phyloP scores from a whole-genome alignment of 805 yeast species.

The Starmerella potacharoeniae region DNA sequence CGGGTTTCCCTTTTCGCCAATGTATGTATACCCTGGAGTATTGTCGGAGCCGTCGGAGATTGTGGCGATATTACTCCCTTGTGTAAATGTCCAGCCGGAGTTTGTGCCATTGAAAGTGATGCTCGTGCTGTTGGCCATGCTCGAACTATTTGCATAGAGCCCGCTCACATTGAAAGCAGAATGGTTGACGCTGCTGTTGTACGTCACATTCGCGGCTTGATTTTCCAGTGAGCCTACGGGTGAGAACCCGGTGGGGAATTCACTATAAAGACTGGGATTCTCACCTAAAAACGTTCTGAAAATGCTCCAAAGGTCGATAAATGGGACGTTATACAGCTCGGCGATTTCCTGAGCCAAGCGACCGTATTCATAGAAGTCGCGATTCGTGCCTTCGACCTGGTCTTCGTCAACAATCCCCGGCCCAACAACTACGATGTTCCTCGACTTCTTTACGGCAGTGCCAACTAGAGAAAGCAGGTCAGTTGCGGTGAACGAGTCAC shows the following conservation, averaged over 20 bases:
- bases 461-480: constrained; percentile 36
- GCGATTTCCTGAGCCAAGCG: constrained; percentile 42
- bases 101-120: not conserved
- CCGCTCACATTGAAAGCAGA: not conserved
- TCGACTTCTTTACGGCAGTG: not conserved
- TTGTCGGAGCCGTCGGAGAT: not conserved
- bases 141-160: not conserved
- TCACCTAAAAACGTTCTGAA: constrained; percentile 36
- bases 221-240: not conserved
- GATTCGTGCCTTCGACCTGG: constrained; percentile 3
- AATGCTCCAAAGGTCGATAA: constrained; percentile 42
- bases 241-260: no score
- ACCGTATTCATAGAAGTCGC: constrained; percentile 33
- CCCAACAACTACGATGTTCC: constrained; percentile 6
- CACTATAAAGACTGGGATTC: constrained; percentile 15
- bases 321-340: constrained; percentile 37
- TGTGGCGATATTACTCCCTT: not conserved
- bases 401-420: constrained; percentile 9
- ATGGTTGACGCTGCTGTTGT: not conserved
- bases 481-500: constrained; percentile 12
- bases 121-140: not conserved
- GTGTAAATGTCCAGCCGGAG: no score
- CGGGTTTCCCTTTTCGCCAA: constrained; percentile 12
- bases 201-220: not conserved
- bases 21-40: not conserved